Base-by-base conservation (phyloP, 108 stramenopile species). In the Mediolabrus comicus region DNA sequence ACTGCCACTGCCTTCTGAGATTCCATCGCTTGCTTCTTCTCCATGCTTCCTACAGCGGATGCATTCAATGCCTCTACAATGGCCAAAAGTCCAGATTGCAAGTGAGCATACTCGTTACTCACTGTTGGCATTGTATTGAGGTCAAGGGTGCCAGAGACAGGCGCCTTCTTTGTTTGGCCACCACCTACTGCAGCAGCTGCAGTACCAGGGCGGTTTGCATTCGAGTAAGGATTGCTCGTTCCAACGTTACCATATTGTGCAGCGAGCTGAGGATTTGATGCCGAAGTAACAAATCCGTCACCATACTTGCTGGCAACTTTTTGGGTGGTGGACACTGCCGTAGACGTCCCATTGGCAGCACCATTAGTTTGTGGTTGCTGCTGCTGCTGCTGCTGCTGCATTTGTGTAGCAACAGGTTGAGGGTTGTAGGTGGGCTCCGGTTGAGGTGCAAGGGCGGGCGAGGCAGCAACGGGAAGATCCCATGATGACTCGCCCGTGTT, bases 241-340 rank as follows among this genome's bases (percentile, higher is more conserved):
- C 94, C 94, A 69, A 95, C 81, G 70, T 95, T 95, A 4, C 94
- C 94, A 55, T 95, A 95, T 68, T 92, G 94, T 38, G 74, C 68
- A 38, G 89, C 94, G 8, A 95, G 77, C 65, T 91, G 86, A 5
- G 94, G 91, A 61, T 92, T 87, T 0, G 94, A 95, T 19, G 91
- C 84, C 13, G 90, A 92, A 4, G 91, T 89, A 12, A 95, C 94
- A 59, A 95, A 95, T 14, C 94, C 94, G 65, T 92, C 94, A 1
- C 94, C 94, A 68, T 95, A 95, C 74, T 91, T 92, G 34, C 86
- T 89, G 10, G 83, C 90, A 53, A 95, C 64, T 73, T 69, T 83
- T 33, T 43, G 70, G 4, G 79, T 70, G 17, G 80, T 74, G 6
- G 76, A 17, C 13, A 56, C 75, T 22, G 24, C 35, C 41, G 24